A percentile compares a stretch with the other conserved stretches of the same genome.
These are phyloP conservation scores for Auxenochlorella pyrenoidosa DNA, from an alignment of 139 green algal genomes.

Conservation along the genomic window DNA sequence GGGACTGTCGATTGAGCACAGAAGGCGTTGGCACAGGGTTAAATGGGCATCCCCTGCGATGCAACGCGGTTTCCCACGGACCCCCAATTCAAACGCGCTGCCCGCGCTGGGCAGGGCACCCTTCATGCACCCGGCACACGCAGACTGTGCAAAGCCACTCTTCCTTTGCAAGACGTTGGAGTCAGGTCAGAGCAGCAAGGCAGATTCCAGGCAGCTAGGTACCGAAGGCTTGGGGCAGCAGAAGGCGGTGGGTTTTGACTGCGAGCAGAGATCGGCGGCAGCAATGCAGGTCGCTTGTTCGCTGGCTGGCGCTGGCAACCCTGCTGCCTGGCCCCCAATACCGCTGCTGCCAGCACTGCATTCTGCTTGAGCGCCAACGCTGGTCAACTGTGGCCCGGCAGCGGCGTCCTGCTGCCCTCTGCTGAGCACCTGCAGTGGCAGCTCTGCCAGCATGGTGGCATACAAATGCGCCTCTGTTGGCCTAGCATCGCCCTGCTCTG, in stretches of 20 bases:
- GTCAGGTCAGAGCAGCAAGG: not conserved
- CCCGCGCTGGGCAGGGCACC: not conserved
- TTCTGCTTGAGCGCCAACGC: not conserved
- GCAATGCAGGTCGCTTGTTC: not conserved
- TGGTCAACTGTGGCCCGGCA: not conserved
- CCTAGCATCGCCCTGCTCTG: not conserved
- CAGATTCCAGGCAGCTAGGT: not conserved
- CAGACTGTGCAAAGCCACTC: no score
- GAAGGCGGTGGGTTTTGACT: not conserved
- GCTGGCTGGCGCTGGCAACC: not conserved
- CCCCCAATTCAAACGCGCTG: not conserved
- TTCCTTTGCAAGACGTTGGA: no score
- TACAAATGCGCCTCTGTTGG: not conserved
- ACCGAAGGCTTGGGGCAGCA: not conserved
- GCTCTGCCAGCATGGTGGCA: not conserved
- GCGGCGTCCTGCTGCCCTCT: not conserved
- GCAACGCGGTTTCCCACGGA: not conserved
- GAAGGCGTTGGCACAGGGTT: no score
- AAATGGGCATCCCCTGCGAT: no score
- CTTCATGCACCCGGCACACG: not conserved
- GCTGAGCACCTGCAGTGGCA: not conserved
- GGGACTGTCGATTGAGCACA: no score
- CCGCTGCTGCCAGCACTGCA: not conserved
- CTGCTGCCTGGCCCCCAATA: not conserved
- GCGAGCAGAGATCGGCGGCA: no score